phyloP scores from a whole-genome alignment of 768 basidiomycete genomes.

The Auriscalpium microsporum region DNA sequence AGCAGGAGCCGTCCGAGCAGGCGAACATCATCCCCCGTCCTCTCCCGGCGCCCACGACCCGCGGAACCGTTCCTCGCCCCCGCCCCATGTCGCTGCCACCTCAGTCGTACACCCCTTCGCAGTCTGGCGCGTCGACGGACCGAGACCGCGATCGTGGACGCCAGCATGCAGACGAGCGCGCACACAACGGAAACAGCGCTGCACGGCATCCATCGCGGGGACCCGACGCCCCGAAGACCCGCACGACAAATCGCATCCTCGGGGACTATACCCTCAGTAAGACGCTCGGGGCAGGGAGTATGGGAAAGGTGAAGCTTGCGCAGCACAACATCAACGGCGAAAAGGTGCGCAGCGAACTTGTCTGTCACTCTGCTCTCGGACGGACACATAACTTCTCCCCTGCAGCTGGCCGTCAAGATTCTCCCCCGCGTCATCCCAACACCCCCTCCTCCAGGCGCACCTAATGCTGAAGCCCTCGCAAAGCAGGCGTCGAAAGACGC shows the following conservation, averaged over 20 bases:
- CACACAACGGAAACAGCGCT: slow-evolving; percentile 1
- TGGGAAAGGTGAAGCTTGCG: slow-evolving; percentile 98
- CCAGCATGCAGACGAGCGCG: slow-evolving; percentile 17
- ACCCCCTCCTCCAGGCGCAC: slow-evolving; percentile 37
- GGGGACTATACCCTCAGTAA: slow-evolving; percentile 96
- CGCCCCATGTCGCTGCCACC: slow-evolving; percentile 74
- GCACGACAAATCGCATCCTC: slow-evolving; percentile 47
- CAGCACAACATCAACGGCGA: slow-evolving; percentile 83
- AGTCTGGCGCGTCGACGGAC: slow-evolving; percentile 20
- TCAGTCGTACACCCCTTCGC: slow-evolving; percentile 34
- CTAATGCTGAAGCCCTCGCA: slow-evolving; percentile 49
- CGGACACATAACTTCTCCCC: neutral
- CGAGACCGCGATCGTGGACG: slow-evolving; percentile 16
- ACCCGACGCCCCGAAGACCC: slow-evolving; percentile 18
- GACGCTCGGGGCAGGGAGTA: slow-evolving; percentile 94
- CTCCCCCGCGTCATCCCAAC: slow-evolving; percentile 77
- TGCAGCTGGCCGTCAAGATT: slow-evolving; percentile 96
- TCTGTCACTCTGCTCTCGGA: too few relatives aligned
- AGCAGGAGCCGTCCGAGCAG: slow-evolving; percentile 1
- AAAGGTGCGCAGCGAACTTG: slow-evolving; percentile 53
- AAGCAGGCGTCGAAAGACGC: slow-evolving; percentile 85
- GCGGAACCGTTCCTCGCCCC: slow-evolving; percentile 28
- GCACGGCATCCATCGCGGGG: slow-evolving; percentile 9
- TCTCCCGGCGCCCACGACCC: slow-evolving; percentile 21
- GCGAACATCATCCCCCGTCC: slow-evolving; percentile 20